Evolutionary conservation across 2,329 filamentous ascomycete genomes (phyloP), one percentile per base, ranked within the genome.

Genomic region (Alternaria viburni): DNA sequence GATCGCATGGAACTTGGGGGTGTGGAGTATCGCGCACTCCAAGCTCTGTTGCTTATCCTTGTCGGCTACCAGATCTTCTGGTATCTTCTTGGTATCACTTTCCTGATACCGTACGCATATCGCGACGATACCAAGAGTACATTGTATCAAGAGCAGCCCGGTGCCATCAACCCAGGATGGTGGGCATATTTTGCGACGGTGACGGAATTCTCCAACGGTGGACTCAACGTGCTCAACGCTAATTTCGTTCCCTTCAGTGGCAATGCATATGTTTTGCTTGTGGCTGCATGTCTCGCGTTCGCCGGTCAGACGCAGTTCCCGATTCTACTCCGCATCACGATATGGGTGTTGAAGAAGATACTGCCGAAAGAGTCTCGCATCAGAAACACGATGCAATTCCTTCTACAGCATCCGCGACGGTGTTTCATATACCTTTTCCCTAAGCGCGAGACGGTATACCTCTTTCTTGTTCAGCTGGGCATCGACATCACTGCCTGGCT

Each of bases 361-460:
- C 73, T 81, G 0, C 83, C 85, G 0, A 73, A 79, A 5, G 57
- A 76, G 54, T 76, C 73, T 9, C 62, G 81, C 0, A 81, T 81
- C 51, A 76, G 78, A 2, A 83, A 85, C 36, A 84, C 85, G 0
- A 77, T 90, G 0, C 77, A 80, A 1, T 90, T 90, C 66, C 79
- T 90, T 0, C 83, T 91, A 11, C 84, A 89, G 55, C 87, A 91
- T 72, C 89, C 88, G 0, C 83, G 88, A 49, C 81, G 88, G 7
- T 89, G 87, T 68, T 90, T 88, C 69, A 89, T 88, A 0, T 87
- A 88, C 21, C 80, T 92, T 1, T 92, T 92, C 67, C 88, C 89
- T 0, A 82, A 84, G 3, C 82, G 85, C 0, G 86, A 87, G 54
- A 91, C 89, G 0, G 91, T 89, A 86, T 91, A 88, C 82, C 82